Base-by-base conservation (phyloP, 176 grass and related monocot species). In the Aegilops umbellulata region DNA sequence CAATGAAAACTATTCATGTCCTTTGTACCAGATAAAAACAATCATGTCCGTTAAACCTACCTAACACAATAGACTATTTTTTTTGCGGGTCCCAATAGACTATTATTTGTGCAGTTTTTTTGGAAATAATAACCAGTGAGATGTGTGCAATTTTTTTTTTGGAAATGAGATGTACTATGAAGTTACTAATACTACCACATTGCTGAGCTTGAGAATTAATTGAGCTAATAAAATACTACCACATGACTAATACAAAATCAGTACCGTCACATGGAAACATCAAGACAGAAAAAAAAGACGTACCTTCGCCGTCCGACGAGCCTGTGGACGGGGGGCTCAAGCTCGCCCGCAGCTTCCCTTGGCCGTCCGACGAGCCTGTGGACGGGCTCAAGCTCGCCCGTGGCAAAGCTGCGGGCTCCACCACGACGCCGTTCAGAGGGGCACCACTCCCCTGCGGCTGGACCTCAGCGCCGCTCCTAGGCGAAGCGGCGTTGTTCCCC, bases 321-420 rank as follows among this genome's bases (percentile, higher is more conserved):
- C 30, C 61, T 19, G 79, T 82, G 4, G 86, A 82, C 19, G 79
- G 49, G 49, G 49, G 49, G 49, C 49, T 53, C 49, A 53, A 19
- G 49, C 49, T 53, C 49, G 49, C 6, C 49, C 49, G 49, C 49
- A 53, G 49, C 49, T 53, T 53, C 49, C 89, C 89, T 87, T 84
- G 36, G 55, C 2, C 55, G 55, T 8, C 66, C 32, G 84, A 86
- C 4, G 88, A 86, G 63, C 26, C 63, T 16, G 78, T 69, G 7
- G 88, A 86, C n/a, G 83, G 79, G 71, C 62, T 86, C 66, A 62
- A 63, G 29, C 87, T 89, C 61, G 41, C 60, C 75, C n/a, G 64
- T 74, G 53, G 85, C 38, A 36, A 69, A 68, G 71, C 78, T 17
- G 69, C 46, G 27, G 65, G 79, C 75, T 76, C 30, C 60, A 16